Evolutionary conservation across 768 basidiomycete species (phyloP).

Genomic region (Hypholoma sublateritium): DNA sequence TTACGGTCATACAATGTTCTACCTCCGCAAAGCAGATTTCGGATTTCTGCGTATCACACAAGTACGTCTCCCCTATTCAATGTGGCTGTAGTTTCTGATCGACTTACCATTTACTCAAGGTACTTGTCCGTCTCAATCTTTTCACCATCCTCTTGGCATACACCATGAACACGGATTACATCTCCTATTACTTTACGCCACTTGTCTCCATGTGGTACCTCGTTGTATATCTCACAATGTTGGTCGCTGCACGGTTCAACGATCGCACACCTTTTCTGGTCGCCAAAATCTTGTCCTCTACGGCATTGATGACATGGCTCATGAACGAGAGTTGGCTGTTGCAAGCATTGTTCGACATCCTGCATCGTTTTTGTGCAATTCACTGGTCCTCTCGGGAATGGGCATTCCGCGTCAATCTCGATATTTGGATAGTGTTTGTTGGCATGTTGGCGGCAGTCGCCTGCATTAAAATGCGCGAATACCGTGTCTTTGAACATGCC

Average conservation of each 20-base stretch:
- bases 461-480: conserved; percentile 74
- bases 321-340: conserved; percentile 65
- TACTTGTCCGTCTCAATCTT: conserved; percentile 81
- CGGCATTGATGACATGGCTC: conserved; percentile 60
- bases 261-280: conserved; percentile 65
- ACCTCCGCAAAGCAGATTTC: conserved; percentile 88
- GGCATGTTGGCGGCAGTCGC: conserved; percentile 81
- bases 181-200: conserved; percentile 89
- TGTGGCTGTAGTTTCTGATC: not conserved
- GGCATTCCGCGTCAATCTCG: conserved; percentile 85
- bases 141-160: conserved; percentile 82
- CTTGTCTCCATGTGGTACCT: conserved; percentile 90
- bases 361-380: conserved; percentile 69
- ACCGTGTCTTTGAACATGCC: conserved; percentile 65
- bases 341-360: conserved; percentile 59
- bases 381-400: conserved; percentile 87
- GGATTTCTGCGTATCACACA: conserved; percentile 75
- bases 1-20: conserved; percentile 87
- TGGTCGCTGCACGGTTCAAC: conserved; percentile 71
- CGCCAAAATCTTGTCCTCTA: conserved; percentile 68
- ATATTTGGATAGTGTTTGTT: conserved; percentile 85
- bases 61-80: conserved; percentile 30
- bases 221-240: conserved; percentile 81
- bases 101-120: conserved; percentile 34
- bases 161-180: conserved; percentile 89